Evolutionary conservation across 495 filamentous ascomycete genomes (phyloP).

Genomic region (Neurospora sp.): DNA sequence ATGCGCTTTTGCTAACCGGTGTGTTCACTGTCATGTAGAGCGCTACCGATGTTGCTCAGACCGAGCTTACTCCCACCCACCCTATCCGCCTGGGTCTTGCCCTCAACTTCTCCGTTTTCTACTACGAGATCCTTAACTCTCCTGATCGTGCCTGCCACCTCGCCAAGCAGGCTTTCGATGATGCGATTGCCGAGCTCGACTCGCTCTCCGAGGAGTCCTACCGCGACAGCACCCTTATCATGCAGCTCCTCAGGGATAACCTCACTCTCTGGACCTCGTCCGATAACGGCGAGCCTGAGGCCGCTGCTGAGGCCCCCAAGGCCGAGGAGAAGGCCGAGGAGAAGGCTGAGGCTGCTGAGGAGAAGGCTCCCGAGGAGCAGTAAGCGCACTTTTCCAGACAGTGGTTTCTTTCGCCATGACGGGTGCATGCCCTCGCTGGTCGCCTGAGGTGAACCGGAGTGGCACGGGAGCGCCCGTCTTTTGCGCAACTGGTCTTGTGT

Average conservation of each 20-base stretch:
- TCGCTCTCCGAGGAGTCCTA: constrained; percentile 98
- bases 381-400: constrained; percentile 12
- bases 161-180: constrained; percentile 98
- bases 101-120: constrained; percentile 99
- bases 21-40: constrained; percentile 43
- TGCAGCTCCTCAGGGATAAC: constrained; percentile 99
- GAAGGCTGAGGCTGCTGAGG: constrained; percentile 43
- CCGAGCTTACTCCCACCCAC: constrained; percentile 94
- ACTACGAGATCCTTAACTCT: constrained; percentile 99
- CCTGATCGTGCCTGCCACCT: constrained; percentile 98
- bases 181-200: constrained; percentile 98
- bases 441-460: constrained; percentile 1
- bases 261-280: constrained; percentile 99
- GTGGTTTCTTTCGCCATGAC: constrained; percentile 7
- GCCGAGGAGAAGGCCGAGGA: constrained; percentile 52
- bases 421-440: constrained; percentile 3
- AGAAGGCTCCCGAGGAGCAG: constrained; percentile 34
- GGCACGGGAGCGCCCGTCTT: background rate
- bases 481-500: constrained; percentile 10
- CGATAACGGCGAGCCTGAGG: constrained; percentile 76
- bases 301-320: constrained; percentile 48
- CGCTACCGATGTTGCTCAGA: constrained; percentile 96
- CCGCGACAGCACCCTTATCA: constrained; percentile 99
- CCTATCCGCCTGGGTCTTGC: constrained; percentile 97
- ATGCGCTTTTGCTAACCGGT: background rate